These are phyloP conservation scores for Fraxinus sp. DNA, from an alignment of 305 asterid genomes.

Conservation along the genomic window DNA sequence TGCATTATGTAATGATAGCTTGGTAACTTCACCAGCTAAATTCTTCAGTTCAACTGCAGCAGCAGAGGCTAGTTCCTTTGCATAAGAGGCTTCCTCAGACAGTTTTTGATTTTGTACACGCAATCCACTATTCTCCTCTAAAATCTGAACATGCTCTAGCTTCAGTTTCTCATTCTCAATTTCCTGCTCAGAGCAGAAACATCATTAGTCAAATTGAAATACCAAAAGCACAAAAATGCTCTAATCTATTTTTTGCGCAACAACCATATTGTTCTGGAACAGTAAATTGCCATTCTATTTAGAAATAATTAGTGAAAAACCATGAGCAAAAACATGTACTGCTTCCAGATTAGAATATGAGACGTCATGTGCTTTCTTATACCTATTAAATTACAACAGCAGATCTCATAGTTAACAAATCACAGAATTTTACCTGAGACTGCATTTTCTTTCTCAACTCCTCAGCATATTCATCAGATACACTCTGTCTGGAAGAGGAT, in stretches of 20 bases:
- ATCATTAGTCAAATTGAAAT: constrained; percentile 8
- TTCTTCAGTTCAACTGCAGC: constrained; percentile 94
- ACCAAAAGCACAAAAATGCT: constrained; percentile 10
- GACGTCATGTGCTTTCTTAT: background rate
- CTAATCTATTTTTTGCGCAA: constrained; percentile 6
- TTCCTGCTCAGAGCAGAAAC: constrained; percentile 53
- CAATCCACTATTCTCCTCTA: constrained; percentile 86
- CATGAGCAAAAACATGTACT: background rate
- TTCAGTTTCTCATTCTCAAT: constrained; percentile 77
- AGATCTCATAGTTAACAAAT: constrained; percentile 11
- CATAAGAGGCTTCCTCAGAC: constrained; percentile 93
- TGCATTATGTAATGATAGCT: constrained; percentile 73
- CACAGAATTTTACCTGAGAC: constrained; percentile 50
- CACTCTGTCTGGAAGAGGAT: constrained; percentile 42
- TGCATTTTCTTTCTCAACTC: constrained; percentile 76
- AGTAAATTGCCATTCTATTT: background rate
- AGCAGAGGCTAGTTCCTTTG: constrained; percentile 96
- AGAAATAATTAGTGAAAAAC: background rate
- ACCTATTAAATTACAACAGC: constrained; percentile 13
- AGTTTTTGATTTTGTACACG: constrained; percentile 81
- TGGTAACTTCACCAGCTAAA: constrained; percentile 94
- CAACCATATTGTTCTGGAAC: background rate
- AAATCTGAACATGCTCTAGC: constrained; percentile 68
- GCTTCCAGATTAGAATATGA: background rate
- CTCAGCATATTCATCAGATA: constrained; percentile 59